Percentiles rank a stretch among this genome's conserved stretches.
Conservation (phyloP, 768 basidiomycete genomes). For the Porphyrellus cyaneotinctus region DNA sequence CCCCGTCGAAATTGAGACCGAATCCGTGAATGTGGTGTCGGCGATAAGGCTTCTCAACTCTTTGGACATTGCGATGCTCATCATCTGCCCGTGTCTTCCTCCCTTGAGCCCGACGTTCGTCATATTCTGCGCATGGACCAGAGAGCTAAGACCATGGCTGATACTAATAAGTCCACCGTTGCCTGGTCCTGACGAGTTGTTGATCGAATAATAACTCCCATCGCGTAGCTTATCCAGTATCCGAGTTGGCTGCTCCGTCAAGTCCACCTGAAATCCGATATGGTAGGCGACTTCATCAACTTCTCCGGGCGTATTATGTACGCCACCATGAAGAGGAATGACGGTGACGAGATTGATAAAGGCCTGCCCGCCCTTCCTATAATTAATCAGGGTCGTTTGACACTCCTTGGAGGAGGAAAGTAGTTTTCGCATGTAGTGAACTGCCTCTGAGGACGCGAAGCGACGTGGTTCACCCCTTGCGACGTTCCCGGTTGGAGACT, state of each 20-base stretch:
- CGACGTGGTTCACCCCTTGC: constrained; percentile 51
- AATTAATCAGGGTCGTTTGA: constrained; percentile 85
- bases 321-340: constrained; percentile 76
- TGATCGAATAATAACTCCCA: constrained; percentile 65
- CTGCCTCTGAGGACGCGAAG: constrained; percentile 60
- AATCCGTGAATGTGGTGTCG: constrained; percentile 45
- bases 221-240: constrained; percentile 77
- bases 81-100: constrained; percentile 25
- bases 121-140: constrained; percentile 17
- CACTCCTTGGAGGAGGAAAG: constrained; percentile 79
- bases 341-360: constrained; percentile 93
- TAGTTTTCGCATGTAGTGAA: constrained; percentile 62
- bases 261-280: constrained; percentile 95
- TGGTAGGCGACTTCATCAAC: constrained; percentile 75
- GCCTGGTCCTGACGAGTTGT: constrained; percentile 29
- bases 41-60: constrained; percentile 48
- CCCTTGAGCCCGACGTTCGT: constrained; percentile 20
- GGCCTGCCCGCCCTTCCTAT: constrained; percentile 74
- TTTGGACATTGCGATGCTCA: constrained; percentile 43
- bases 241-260: constrained; percentile 79
- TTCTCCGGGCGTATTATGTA: constrained; percentile 42
- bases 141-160: constrained; percentile 7
- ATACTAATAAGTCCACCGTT: background rate
- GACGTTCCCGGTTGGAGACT: constrained; percentile 64
- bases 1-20: constrained; percentile 42